Conservation (phyloP, 345 rosid genomes). For the Eucalyptus brandiana region DNA sequence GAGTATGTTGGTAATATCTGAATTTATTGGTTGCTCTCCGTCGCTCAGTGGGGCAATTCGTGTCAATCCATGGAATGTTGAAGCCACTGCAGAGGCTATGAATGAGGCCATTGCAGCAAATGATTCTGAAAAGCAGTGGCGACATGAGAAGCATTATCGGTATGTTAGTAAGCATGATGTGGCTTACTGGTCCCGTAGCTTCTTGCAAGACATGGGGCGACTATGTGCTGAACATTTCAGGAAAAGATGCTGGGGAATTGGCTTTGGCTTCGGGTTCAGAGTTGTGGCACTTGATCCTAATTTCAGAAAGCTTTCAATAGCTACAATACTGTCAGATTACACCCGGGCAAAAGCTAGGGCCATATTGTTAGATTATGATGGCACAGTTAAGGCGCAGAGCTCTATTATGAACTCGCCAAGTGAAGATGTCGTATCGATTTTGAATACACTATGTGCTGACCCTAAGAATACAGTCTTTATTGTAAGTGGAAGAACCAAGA, state of each 20-base stretch:
- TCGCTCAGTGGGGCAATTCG: slow-evolving; percentile 32
- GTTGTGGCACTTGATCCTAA: slow-evolving; percentile 24
- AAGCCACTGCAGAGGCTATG: slow-evolving; percentile 26
- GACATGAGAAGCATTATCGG: slow-evolving; percentile 38
- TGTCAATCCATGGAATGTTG: slow-evolving; percentile 34
- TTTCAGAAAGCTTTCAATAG: slow-evolving; percentile 16
- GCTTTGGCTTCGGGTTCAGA: slow-evolving; percentile 27
- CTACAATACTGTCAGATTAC: slow-evolving; percentile 6
- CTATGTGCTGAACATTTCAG: slow-evolving; percentile 17
- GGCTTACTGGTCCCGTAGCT: slow-evolving; percentile 46
- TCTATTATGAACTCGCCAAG: slow-evolving; percentile 8
- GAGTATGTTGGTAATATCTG: slow-evolving; percentile 34
- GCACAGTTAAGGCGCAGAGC: slow-evolving; percentile 15
- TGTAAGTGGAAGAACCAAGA: slow-evolving; percentile 25
- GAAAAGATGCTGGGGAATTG: slow-evolving; percentile 26
- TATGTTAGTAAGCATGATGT: slow-evolving; percentile 51
- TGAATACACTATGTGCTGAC: slow-evolving; percentile 17
- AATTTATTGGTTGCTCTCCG: slow-evolving; percentile 30
- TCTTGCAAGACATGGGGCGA: slow-evolving; percentile 27
- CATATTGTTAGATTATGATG: slow-evolving; percentile 32
- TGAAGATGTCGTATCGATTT: slow-evolving; percentile 7
- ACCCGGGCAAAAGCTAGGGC: slow-evolving; percentile 12
- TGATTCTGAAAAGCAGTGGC: slow-evolving; percentile 11
- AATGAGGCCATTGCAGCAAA: slow-evolving; percentile 12
- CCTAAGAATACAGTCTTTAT: slow-evolving; percentile 15